These are phyloP conservation scores for Spathaspora jeffriesii DNA, from an alignment of 1,139 yeast genomes.

Conservation along the genomic window DNA sequence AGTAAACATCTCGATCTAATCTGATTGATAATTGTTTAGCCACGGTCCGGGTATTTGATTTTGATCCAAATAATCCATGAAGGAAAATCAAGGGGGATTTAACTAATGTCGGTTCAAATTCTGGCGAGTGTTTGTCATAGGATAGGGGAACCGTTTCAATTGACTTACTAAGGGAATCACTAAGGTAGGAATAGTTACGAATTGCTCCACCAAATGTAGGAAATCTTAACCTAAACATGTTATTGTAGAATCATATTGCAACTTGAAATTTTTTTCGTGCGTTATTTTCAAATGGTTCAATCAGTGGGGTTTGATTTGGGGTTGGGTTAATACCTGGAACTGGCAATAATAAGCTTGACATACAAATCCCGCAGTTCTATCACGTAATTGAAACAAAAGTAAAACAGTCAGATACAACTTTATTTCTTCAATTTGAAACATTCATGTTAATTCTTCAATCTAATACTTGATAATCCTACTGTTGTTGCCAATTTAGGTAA, in stretches of 20 bases:
- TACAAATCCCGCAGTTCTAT: too few species aligned
- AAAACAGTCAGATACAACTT: too few species aligned
- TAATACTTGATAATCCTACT: neutral
- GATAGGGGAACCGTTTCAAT: constrained; percentile 26
- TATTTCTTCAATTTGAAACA: too few species aligned
- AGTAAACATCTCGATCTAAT: constrained; percentile 54
- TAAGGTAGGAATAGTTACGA: constrained; percentile 7
- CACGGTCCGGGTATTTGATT: constrained; percentile 74
- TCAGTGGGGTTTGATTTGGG: neutral
- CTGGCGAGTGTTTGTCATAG: constrained; percentile 32
- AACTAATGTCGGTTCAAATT: constrained; percentile 11
- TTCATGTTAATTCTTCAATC: neutral
- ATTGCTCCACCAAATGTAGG: neutral
- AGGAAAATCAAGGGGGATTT: constrained; percentile 67
- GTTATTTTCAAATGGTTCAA: neutral
- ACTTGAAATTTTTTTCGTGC: neutral
- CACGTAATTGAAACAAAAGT: neutral
- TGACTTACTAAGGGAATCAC: constrained; percentile 9
- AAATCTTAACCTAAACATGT: neutral
- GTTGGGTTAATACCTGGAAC: neutral
- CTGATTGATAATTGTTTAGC: constrained; percentile 49
- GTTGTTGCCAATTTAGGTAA: neutral
- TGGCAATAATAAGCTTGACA: too few species aligned
- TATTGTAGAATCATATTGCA: neutral
- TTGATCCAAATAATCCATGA: constrained; percentile 91